Conservation (phyloP, 2,329 filamentous ascomycete genomes). For the Fusarium torreyae region DNA sequence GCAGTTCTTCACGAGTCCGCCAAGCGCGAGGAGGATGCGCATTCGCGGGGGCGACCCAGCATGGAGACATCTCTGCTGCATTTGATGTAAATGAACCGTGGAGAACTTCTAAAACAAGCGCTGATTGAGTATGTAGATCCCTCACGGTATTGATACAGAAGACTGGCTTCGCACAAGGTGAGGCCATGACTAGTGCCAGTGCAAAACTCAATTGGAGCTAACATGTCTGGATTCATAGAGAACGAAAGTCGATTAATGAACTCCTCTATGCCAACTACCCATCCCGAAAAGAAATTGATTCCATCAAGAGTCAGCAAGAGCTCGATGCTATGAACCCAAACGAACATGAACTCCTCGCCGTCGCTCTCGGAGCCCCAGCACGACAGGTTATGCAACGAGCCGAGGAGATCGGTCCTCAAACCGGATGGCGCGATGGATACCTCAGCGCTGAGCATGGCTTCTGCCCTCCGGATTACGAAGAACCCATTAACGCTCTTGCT, state of each 20-base stretch:
- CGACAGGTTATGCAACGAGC: constrained; percentile 68
- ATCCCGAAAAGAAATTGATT: constrained; percentile 56
- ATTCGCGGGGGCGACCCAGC: constrained; percentile 36
- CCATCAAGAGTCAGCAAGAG: constrained; percentile 56
- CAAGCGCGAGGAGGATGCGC: constrained; percentile 38
- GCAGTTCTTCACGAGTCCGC: constrained; percentile 8
- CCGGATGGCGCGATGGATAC: constrained; percentile 65
- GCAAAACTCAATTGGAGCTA: not conserved
- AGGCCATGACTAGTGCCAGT: not conserved
- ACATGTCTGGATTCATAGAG: constrained; percentile 43
- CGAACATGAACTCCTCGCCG: constrained; percentile 65
- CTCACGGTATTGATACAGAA: constrained; percentile 60
- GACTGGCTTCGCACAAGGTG: constrained; percentile 62
- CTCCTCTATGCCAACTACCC: constrained; percentile 63
- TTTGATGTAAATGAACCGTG: constrained; percentile 21
- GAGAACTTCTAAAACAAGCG: fast-evolving
- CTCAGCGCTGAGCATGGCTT: constrained; percentile 64
- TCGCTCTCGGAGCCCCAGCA: constrained; percentile 68
- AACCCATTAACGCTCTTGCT: constrained; percentile 60
- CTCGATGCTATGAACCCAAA: constrained; percentile 64
- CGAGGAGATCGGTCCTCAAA: constrained; percentile 65
- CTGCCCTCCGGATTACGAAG: constrained; percentile 66
- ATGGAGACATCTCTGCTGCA: constrained; percentile 42
- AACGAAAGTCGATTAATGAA: constrained; percentile 64
- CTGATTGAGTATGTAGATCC: constrained; percentile 54